Evolutionary conservation across 441 rosid genomes (phyloP), one percentile per base, ranked within the genome.

Genomic region (Eutrema salsugineum): DNA sequence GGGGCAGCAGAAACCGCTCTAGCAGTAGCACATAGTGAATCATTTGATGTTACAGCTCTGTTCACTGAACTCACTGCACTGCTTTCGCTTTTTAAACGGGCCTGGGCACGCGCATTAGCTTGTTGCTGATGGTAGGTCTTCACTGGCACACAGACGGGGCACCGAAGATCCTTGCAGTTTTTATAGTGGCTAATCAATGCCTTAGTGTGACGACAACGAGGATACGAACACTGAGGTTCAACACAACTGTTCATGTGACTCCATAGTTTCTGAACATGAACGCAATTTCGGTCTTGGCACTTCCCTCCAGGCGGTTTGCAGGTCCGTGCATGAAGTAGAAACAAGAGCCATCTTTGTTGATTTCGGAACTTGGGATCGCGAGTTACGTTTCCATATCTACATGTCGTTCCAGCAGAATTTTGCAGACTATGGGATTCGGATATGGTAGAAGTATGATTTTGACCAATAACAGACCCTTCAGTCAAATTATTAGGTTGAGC

Each of bases 61-160:
- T 78, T 65, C 55, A 77, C 74, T 47, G 81, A 55, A 49, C 77
- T 81, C 2, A 77, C 51, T 76, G 90, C 76, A 63, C 72, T 51
- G 50, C 87, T 71, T 76, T 83, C 79, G 11, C 76, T 63, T 60
- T 80, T 84, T 48, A 76, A 69, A 77, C 80, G 86, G 17, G 79
- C 74, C 32, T 53, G 40, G 19, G 54, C 66, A 3, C 83, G 88
- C 43, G 83, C 80, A 83, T 73, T 90, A 33, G 74, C 71, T 47
- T 86, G 90, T 36, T 70, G 80, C 82, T 83, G 89, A 42, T 83
- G 27, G 76, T 77, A 90, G 48, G 77, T 77, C 77, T 82, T 96
- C 15, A 91, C 98, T 56, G 94, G 96, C 79, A 90, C 76, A 80
- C 99, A 96, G 77, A 96, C 97, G 36, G 96, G 98, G 85, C 99